phyloP scores from a whole-genome alignment of 164 flowering plant genomes.

The Liquidambar formosana region DNA sequence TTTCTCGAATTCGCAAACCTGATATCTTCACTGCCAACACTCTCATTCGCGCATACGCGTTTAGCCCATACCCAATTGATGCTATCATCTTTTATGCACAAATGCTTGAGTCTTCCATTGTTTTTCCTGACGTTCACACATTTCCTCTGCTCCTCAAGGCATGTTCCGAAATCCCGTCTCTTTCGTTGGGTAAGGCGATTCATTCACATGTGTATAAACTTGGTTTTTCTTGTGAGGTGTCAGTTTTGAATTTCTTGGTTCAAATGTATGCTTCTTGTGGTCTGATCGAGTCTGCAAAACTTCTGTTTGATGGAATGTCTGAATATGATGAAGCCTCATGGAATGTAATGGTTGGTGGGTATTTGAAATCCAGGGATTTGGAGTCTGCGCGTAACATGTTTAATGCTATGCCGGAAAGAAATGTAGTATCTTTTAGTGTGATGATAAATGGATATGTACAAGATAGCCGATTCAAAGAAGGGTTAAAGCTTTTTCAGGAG shows the following conservation, averaged over 20 bases:
- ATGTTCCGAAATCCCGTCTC: constrained; percentile 24
- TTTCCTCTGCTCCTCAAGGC: constrained; percentile 29
- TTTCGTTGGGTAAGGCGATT: constrained; percentile 21
- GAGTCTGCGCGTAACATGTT: constrained; percentile 16
- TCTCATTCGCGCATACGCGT: constrained; percentile 24
- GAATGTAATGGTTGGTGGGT: constrained; percentile 26
- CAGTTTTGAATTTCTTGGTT: constrained; percentile 23
- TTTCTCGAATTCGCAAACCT: constrained; percentile 20
- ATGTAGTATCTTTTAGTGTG: constrained; percentile 19
- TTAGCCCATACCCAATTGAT: constrained; percentile 18
- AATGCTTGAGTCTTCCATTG: constrained; percentile 15
- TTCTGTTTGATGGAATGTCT: constrained; percentile 14
- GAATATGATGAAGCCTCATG: constrained; percentile 16
- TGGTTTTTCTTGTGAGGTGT: constrained; percentile 18
- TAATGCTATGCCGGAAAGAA: constrained; percentile 10
- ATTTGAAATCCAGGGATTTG: constrained; percentile 13
- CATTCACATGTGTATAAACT: constrained; percentile 24
- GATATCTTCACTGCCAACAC: constrained; percentile 29
- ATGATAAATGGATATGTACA: constrained; percentile 17
- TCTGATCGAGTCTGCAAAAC: constrained; percentile 19
- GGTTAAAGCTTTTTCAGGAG: constrained; percentile 14
- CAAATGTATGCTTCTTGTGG: constrained; percentile 31
- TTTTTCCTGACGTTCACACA: constrained; percentile 23
- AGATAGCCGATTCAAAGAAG: constrained; percentile 14
- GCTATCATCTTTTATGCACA: constrained; percentile 23